A percentile compares a stretch with the other conserved stretches of the same genome.
phyloP scores from a whole-genome alignment of 2,329 filamentous ascomycete species.

The Botryotinia convoluta region DNA sequence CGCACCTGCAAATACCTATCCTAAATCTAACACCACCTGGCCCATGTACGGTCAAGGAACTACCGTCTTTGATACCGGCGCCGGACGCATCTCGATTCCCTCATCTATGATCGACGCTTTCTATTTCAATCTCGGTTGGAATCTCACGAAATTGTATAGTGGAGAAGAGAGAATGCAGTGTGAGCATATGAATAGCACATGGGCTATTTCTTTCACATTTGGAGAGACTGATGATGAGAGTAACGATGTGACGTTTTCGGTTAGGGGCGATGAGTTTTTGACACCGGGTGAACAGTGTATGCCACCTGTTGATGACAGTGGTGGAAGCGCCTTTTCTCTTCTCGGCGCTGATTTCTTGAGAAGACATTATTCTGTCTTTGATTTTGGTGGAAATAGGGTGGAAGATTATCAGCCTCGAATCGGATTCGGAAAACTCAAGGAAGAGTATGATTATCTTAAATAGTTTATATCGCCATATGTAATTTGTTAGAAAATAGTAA shows the following conservation, averaged over 20 bases:
- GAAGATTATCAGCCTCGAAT: not conserved
- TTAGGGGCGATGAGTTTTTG: not conserved
- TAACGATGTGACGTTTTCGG: not conserved
- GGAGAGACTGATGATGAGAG: not conserved
- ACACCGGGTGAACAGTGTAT: not conserved
- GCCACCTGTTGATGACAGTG: constrained; percentile 7
- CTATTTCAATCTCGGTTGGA: constrained; percentile 7
- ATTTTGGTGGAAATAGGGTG: not conserved
- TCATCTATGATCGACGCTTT: not conserved
- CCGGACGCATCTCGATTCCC: constrained; percentile 5
- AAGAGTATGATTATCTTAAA: not conserved
- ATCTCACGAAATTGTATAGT: not conserved
- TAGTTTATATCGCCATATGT: not conserved
- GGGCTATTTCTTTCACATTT: constrained; percentile 13
- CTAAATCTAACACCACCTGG: not conserved
- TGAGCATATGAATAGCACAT: constrained; percentile 3
- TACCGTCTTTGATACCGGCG: constrained; percentile 15
- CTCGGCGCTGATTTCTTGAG: not conserved
- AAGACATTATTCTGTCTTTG: not conserved
- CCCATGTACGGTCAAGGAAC: not conserved
- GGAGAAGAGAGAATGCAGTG: not conserved
- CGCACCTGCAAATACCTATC: not conserved
- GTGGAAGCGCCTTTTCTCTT: not conserved
- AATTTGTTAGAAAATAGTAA: not conserved
- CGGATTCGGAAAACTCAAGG: constrained; percentile 6